A percentile compares a stretch with the other conserved stretches of the same genome.
Conservation (phyloP, 176 grass and related monocot genomes). For the Saccharum officinarum region DNA sequence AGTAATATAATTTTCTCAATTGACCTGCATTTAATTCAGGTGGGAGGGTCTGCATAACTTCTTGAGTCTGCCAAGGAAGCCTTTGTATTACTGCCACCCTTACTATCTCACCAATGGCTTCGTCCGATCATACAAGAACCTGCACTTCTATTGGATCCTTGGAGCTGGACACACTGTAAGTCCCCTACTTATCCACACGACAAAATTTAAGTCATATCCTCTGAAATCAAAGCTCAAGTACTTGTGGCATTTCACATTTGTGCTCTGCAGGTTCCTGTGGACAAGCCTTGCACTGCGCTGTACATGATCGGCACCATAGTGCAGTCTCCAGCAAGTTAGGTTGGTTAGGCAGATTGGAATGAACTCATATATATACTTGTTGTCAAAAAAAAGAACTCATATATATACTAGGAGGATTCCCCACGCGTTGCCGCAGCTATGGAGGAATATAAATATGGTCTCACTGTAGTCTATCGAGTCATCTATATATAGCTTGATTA, state of each 20-base stretch:
- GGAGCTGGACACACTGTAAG: slow-evolving; percentile 1
- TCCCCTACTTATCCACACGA: not conserved
- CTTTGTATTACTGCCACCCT: not conserved
- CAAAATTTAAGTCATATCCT: not conserved
- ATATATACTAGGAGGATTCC: too few species aligned
- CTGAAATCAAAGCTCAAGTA: not conserved
- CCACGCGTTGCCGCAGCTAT: too few species aligned
- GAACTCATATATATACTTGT: not conserved
- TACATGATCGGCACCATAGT: slow-evolving; percentile 1
- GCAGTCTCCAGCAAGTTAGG: not conserved
- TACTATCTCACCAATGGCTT: not conserved
- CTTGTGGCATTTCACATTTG: not conserved
- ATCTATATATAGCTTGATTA: too few species aligned
- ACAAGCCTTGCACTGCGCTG: not conserved
- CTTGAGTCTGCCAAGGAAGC: not conserved
- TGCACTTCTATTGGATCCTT: slow-evolving; percentile 2
- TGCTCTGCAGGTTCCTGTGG: not conserved
- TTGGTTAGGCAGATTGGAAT: not conserved
- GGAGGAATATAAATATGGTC: too few species aligned
- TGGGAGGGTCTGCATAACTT: slow-evolving; percentile 22
- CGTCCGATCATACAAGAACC: not conserved
- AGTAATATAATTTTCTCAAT: not conserved
- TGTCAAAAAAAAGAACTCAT: too few species aligned
- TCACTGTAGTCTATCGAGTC: too few species aligned
- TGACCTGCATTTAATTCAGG: slow-evolving; percentile 10